Conservation (phyloP, 257 asterid genomes). For the Lantana camara region DNA sequence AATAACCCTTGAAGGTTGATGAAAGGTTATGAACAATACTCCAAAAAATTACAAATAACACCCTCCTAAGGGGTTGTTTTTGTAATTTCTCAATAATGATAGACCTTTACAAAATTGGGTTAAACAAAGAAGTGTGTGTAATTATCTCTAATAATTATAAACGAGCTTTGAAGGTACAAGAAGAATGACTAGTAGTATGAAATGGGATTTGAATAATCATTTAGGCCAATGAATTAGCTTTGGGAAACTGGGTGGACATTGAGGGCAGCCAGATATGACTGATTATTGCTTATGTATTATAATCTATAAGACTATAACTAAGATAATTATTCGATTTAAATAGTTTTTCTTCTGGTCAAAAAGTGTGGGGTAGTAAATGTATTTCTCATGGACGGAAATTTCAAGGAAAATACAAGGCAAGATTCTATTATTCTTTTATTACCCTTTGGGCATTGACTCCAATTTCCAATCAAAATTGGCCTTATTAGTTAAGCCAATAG, state of each 20-base stretch:
- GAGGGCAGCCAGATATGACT: slow-evolving; percentile 32
- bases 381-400: neutral
- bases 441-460: neutral
- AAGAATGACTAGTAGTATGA: neutral
- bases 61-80: no score
- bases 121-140: no score
- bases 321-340: neutral
- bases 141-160: no score
- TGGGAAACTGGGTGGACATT: slow-evolving; percentile 11
- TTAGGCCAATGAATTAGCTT: no score
- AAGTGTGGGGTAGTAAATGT: neutral
- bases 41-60: no score
- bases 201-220: slow-evolving; percentile 3
- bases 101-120: no score
- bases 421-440: neutral
- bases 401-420: slow-evolving; percentile 4
- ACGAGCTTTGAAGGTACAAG: neutral
- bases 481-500: neutral
- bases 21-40: no score
- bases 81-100: no score
- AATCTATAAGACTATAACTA: no score
- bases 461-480: neutral
- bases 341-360: slow-evolving; percentile 23
- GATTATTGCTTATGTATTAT: no score
- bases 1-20: no score